Conservation (phyloP, 345 rosid species). For the Erucastrum elatum region DNA sequence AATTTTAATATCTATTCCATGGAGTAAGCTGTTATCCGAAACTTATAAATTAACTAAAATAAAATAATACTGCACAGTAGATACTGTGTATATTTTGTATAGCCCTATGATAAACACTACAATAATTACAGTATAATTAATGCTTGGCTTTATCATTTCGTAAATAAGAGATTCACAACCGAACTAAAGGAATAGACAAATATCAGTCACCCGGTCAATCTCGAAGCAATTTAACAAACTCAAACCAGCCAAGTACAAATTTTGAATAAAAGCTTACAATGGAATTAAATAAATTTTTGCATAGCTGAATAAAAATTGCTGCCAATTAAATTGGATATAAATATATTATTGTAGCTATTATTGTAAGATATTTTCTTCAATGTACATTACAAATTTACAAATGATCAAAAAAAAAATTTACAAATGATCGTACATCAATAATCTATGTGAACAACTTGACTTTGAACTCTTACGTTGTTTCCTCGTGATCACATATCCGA, state of each 20-base stretch:
- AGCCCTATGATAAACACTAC: neutral
- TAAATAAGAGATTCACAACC: neutral
- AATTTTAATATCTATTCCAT: neutral
- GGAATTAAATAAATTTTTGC: neutral
- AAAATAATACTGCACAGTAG: neutral
- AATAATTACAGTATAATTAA: neutral
- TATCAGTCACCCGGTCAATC: neutral
- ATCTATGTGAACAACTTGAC: slow-evolving; percentile 5
- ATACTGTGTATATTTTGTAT: neutral
- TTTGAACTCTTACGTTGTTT: slow-evolving; percentile 18
- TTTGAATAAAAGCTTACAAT: neutral
- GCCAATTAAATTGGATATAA: neutral
- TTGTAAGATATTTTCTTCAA: neutral
- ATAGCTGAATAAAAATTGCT: neutral
- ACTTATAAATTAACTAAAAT: neutral
- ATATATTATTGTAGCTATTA: neutral
- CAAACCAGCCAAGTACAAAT: neutral
- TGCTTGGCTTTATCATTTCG: neutral
- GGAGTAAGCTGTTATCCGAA: neutral
- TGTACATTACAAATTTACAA: neutral
- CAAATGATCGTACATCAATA: neutral
- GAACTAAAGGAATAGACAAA: neutral
- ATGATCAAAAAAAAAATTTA: neutral
- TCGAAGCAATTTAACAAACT: neutral
- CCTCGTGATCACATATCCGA: slow-evolving; percentile 2